phyloP scores from a whole-genome alignment of 495 filamentous ascomycete species.

The Talaromyces ruber region DNA sequence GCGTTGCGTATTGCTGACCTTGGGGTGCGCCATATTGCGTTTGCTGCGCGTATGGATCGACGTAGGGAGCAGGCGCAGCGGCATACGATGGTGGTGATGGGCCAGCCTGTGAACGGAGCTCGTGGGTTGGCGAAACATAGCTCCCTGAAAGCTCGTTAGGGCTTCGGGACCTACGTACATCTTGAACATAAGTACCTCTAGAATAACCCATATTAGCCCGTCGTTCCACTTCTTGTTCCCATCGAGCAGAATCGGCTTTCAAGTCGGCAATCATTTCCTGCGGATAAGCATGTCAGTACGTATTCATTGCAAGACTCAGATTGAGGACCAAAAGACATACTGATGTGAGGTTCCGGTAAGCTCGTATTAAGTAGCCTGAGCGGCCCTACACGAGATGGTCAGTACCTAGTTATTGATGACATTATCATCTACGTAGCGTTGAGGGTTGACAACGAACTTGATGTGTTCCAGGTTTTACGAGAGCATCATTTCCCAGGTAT shows the following conservation, averaged over 20 bases:
- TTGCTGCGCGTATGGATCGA: slow-evolving; percentile 23
- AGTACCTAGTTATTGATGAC: slow-evolving; percentile 14
- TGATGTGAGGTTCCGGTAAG: slow-evolving; percentile 78
- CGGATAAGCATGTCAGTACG: slow-evolving; percentile 13
- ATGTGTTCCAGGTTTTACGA: slow-evolving; percentile 76
- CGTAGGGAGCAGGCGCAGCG: slow-evolving; percentile 21
- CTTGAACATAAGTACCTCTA: slow-evolving; percentile 38
- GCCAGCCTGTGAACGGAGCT: slow-evolving; percentile 5
- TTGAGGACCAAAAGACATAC: slow-evolving; percentile 42
- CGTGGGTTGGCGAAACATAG: slow-evolving; percentile 7
- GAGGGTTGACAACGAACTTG: slow-evolving; percentile 48
- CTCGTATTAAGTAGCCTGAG: slow-evolving; percentile 76
- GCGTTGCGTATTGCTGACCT: slow-evolving; percentile 27
- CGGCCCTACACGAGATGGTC: slow-evolving; percentile 45
- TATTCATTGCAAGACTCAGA: not conserved
- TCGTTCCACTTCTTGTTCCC: slow-evolving; percentile 61
- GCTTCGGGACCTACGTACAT: slow-evolving; percentile 25
- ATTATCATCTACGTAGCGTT: slow-evolving; percentile 5
- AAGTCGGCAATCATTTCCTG: slow-evolving; percentile 87
- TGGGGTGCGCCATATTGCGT: slow-evolving; percentile 27
- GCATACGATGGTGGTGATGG: slow-evolving; percentile 17
- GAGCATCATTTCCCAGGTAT: slow-evolving; percentile 85
- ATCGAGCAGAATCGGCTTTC: slow-evolving; percentile 71
- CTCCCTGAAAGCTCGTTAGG: slow-evolving; percentile 9
- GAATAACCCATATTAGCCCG: slow-evolving; percentile 38